Conservation (phyloP, 495 filamentous ascomycete species). For the Pyrenula massariospora region DNA sequence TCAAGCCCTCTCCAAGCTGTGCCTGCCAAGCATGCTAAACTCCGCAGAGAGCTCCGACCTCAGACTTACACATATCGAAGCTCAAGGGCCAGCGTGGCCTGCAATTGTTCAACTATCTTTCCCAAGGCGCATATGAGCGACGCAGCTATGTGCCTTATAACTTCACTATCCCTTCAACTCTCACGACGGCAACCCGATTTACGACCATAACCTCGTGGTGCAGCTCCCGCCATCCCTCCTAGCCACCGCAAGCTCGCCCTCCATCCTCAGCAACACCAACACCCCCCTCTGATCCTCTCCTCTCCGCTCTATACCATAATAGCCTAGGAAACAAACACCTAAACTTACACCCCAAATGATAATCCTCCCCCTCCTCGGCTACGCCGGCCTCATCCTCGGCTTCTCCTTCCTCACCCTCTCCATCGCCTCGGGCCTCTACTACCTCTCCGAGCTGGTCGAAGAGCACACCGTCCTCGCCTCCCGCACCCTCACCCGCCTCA, state of each 20-base stretch:
- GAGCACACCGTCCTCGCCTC: constrained; percentile 92
- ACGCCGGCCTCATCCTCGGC: constrained; percentile 73
- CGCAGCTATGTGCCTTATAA: not conserved
- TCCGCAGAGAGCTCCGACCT: not conserved
- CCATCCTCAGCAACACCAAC: not conserved
- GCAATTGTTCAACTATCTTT: not conserved
- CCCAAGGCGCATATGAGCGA: not conserved
- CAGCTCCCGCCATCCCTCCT: not conserved
- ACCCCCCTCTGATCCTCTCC: not conserved
- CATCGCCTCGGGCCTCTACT: constrained; percentile 89
- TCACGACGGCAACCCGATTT: not conserved
- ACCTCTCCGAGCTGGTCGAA: constrained; percentile 94
- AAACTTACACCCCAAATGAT: constrained; percentile 46
- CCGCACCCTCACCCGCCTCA: constrained; percentile 68
- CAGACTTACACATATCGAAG: not conserved
- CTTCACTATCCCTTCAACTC: not conserved
- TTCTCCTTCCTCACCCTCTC: constrained; percentile 81
- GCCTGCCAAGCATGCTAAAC: not conserved
- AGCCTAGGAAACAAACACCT: not conserved
- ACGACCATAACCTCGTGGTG: not conserved
- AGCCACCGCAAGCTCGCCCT: not conserved
- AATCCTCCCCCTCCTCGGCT: constrained; percentile 83
- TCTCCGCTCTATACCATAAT: not conserved
- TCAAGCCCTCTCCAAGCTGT: too few relatives aligned
- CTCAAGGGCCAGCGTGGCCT: not conserved